Evolutionary conservation across 768 basidiomycete species (phyloP).

Genomic region (Trametes cingulata): DNA sequence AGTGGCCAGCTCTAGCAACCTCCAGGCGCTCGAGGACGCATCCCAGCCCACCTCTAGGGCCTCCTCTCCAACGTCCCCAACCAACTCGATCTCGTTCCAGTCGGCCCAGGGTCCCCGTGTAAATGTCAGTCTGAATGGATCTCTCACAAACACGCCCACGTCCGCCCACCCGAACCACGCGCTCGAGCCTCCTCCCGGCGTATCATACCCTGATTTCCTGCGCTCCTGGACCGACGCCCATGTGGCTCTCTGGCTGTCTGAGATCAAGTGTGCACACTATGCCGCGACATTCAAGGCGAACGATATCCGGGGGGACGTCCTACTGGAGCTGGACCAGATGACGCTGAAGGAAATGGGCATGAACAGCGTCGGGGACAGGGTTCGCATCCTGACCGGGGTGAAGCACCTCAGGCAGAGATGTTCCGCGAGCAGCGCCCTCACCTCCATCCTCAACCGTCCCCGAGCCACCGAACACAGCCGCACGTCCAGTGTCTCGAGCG

Average conservation of each 20-base stretch:
- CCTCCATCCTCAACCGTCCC: conserved; percentile 25
- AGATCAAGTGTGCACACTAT: conserved; percentile 73
- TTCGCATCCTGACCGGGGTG: conserved; percentile 84
- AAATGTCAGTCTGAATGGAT: conserved; percentile 33
- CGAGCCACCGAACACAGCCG: conserved; percentile 25
- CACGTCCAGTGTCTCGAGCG: conserved; percentile 24
- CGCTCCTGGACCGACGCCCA: conserved; percentile 72
- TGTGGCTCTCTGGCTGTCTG: conserved; percentile 75
- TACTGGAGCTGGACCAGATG: conserved; percentile 87
- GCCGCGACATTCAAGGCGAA: conserved; percentile 73
- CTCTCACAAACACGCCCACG: conserved; percentile 43
- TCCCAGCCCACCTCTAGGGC: conserved; percentile 41
- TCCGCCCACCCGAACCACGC: conserved; percentile 39
- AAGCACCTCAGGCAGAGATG: conserved; percentile 71
- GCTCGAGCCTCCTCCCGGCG: conserved; percentile 60
- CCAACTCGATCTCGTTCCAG: conserved; percentile 33
- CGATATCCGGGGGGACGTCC: conserved; percentile 90
- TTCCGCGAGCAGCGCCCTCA: conserved; percentile 24
- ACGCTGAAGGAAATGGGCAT: conserved; percentile 92
- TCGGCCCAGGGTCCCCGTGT: conserved; percentile 39
- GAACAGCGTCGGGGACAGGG: conserved; percentile 84
- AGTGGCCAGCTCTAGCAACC: conserved; percentile 25
- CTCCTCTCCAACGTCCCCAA: conserved; percentile 39
- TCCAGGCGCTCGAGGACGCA: conserved; percentile 36
- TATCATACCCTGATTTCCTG: conserved; percentile 63